Evolutionary conservation across 495 filamentous ascomycete species (phyloP).

Genomic region (Penicillium flavigenum): DNA sequence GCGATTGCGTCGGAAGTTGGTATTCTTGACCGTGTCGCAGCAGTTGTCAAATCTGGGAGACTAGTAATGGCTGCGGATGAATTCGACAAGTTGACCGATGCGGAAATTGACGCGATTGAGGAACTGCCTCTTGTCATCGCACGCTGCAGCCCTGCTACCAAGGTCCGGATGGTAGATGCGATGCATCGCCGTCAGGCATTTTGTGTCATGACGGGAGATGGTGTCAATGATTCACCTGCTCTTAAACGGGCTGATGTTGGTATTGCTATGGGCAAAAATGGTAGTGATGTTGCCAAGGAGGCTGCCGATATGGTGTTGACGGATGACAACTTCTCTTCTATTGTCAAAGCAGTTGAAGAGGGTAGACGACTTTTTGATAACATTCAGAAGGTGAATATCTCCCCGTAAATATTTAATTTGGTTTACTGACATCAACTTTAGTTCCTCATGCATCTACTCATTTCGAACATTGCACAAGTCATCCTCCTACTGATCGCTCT

Average conservation of each 20-base stretch:
- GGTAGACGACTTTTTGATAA: constrained; percentile 75
- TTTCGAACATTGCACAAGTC: constrained; percentile 74
- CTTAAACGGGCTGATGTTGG: constrained; percentile 77
- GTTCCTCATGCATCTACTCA: constrained; percentile 71
- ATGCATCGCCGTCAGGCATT: constrained; percentile 64
- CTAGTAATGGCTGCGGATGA: constrained; percentile 62
- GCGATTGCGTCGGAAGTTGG: constrained; percentile 65
- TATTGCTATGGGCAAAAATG: constrained; percentile 80
- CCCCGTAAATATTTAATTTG: neutral
- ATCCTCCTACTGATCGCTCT: constrained; percentile 69
- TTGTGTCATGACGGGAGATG: constrained; percentile 75
- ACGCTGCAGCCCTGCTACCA: constrained; percentile 66
- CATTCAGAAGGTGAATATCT: constrained; percentile 60
- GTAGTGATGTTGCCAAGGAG: constrained; percentile 88
- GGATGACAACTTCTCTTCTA: constrained; percentile 83
- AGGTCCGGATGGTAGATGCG: constrained; percentile 70
- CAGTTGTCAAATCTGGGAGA: constrained; percentile 49
- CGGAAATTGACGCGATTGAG: constrained; percentile 59
- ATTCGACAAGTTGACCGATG: constrained; percentile 61
- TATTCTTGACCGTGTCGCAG: constrained; percentile 52
- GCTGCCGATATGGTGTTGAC: constrained; percentile 85
- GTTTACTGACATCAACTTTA: constrained; percentile 9
- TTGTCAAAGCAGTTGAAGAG: constrained; percentile 71
- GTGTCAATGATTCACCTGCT: constrained; percentile 82
- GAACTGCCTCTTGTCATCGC: constrained; percentile 67